Evolutionary conservation across 306 rosid species (phyloP), one percentile per base, ranked within the genome.

Genomic region (Rosa multiflora): DNA sequence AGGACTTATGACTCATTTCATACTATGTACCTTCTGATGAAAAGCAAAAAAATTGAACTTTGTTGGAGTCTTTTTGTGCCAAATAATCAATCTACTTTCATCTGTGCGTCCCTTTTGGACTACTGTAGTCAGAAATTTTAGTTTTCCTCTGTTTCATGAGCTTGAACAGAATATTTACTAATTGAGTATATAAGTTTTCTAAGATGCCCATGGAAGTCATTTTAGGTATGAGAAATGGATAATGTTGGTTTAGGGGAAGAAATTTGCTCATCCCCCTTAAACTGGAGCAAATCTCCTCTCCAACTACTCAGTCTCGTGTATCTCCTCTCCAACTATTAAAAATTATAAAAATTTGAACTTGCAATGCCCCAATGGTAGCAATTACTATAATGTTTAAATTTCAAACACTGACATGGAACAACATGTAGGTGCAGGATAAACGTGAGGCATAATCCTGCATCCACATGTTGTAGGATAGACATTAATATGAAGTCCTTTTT

Each of bases 81-180:
- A 63, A 64, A 76, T 76, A 75, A 61, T 75, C 70, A 13, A 52
- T 40, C 40, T n/a, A 23, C 43, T 72, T 42, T 26, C 78, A 14
- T 23, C 8, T 8, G n/a, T 32, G 78, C 15, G 17, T 44, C 72
- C 9, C 5, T 17, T 40, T 75, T 15, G 23, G 32, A 67, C 7
- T 15, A 43, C 44, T 75, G 72, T 62, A 76, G 35, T 63, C 62
- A 62, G 61, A 10, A 37, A 8, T 10, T 35, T 72, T 72, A 51
- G 63, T 17, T 72, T 51, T 51, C 21, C 37, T 55, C 35, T 55
- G 67, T 73, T 55, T 73, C 6, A 55, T 37, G 67, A 73, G 49
- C 67, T 53, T 73, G 51, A 73, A 37, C 77, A 20, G 26, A 72
- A 35, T 73, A 32, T 73, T 21, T 73, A 20, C 48, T 6, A 10